A percentile compares a stretch with the other conserved stretches of the same genome.
Conservation (phyloP, 2,329 filamentous ascomycete genomes). For the Fusarium staphyleae region DNA sequence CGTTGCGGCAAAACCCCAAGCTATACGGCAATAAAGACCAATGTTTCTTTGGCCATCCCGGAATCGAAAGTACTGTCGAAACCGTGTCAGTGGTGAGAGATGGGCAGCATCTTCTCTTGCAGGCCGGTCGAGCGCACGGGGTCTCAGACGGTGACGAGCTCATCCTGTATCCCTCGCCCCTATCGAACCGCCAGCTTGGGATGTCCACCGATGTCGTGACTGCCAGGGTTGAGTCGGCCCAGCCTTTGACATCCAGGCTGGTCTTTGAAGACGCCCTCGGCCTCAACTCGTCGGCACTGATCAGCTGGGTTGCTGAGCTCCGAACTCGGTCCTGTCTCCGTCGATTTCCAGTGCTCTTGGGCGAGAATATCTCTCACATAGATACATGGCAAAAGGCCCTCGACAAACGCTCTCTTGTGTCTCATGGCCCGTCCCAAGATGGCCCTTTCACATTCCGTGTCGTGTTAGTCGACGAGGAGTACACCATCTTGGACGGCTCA, state of each 20-base stretch:
- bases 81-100: not conserved
- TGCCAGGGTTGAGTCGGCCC: not conserved
- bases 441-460: not conserved
- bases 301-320: not conserved
- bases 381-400: not conserved
- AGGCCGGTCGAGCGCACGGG: constrained; percentile 17
- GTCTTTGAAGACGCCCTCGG: not conserved
- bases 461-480: not conserved
- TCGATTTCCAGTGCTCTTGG: not conserved
- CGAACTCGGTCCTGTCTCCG: not conserved
- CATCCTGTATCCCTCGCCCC: not conserved
- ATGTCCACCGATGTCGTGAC: not conserved
- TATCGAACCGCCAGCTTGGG: not conserved
- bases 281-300: not conserved
- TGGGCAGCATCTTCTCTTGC: not conserved
- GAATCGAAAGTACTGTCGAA: not conserved
- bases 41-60: constrained; percentile 10
- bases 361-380: rapidly evolving
- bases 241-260: not conserved
- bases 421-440: not conserved
- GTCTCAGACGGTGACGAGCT: constrained; percentile 14
- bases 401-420: not conserved
- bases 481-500: not conserved
- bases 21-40: constrained; percentile 25
- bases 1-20: not conserved